A percentile compares a stretch with the other conserved stretches of the same genome.
phyloP scores from a whole-genome alignment of 768 basidiomycete genomes.

The Pisolithus microcarpus region DNA sequence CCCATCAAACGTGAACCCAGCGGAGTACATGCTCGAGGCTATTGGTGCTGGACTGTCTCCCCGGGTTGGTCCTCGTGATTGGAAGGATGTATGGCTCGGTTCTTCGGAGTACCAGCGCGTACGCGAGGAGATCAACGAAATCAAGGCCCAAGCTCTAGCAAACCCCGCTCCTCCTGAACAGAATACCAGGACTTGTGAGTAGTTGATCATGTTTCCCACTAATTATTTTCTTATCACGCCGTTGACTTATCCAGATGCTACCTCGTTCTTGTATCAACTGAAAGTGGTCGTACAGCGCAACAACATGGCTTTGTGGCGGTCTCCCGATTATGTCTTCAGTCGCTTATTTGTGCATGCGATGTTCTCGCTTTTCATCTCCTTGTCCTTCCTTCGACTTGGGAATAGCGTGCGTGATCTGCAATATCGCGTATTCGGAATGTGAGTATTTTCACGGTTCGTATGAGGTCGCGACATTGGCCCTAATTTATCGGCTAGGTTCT shows the following conservation, averaged over 20 bases:
- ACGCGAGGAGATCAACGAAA: conserved; percentile 36
- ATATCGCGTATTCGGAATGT: conserved; percentile 78
- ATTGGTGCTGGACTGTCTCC: conserved; percentile 78
- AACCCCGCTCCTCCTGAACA: conserved; percentile 34
- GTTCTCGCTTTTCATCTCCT: conserved; percentile 62
- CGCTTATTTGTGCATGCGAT: conserved; percentile 70
- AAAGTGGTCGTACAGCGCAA: conserved; percentile 59
- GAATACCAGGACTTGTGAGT: conserved; percentile 43
- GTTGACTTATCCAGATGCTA: conserved; percentile 49
- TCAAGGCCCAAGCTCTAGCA: conserved; percentile 43
- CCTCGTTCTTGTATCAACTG: conserved; percentile 70
- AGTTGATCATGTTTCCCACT: background rate
- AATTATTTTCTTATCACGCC: background rate
- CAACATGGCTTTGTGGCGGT: conserved; percentile 69
- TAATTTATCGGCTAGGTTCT: conserved; percentile 38
- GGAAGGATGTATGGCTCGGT: conserved; percentile 80
- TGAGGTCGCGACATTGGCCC: background rate
- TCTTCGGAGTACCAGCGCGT: conserved; percentile 50
- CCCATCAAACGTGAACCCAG: conserved; percentile 72
- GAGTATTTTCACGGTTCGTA: conserved; percentile 18
- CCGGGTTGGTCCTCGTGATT: conserved; percentile 70
- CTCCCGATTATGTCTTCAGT: conserved; percentile 80
- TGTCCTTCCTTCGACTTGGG: conserved; percentile 75
- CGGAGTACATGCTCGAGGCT: conserved; percentile 76
- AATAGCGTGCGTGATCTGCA: conserved; percentile 59